Evolutionary conservation across 805 yeast genomes (phyloP), one percentile per base, ranked within the genome.

Genomic region (Ascoidea rubescens): DNA sequence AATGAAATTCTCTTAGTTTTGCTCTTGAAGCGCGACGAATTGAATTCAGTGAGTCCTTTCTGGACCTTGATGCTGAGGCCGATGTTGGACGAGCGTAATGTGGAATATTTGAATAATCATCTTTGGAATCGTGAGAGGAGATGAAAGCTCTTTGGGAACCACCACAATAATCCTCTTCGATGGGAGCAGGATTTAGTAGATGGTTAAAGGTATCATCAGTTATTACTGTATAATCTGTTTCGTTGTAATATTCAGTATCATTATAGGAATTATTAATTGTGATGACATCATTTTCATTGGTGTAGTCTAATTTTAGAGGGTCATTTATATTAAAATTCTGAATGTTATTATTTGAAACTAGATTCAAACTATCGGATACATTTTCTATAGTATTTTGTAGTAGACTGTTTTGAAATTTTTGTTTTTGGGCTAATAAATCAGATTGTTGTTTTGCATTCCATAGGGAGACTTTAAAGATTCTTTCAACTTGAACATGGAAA

Each of bases 401-500:
- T 37, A 10, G 14, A 4, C 4, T 37, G 14, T 37, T 14, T 10
- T 37, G 8, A 14, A 10, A 8, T 10, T 37, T 8, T 10, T 37
- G 8, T 10, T 37, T 37, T 10, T 37, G 14, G 8, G 43, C 14
- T 2, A 37, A 14, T 8, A 14, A 10, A 37, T 37, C 14, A 2
- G 43, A 37, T 48, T 45, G 8, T 47, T 21, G 14, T n/a, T 5
- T 31, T 43, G 17, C 32, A 28, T n/a, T 32, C 45, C 50, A 45
- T 54, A 67, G 49, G 16, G 66, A 56, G 6, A 71, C 68, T 52
- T 68, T 71, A 55, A 67, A 73, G 5, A 75, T 69, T 49, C 80
- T 62, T 14, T 66, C 66, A 10, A 72, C 67, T 59, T 75, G 80
- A 8, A 74, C 69, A 49, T 70, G 67, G 52, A 72, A 67, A 1